Evolutionary conservation across 257 asterid genomes (phyloP), one percentile per base, ranked within the genome.

Genomic region (Petunia axillaris): DNA sequence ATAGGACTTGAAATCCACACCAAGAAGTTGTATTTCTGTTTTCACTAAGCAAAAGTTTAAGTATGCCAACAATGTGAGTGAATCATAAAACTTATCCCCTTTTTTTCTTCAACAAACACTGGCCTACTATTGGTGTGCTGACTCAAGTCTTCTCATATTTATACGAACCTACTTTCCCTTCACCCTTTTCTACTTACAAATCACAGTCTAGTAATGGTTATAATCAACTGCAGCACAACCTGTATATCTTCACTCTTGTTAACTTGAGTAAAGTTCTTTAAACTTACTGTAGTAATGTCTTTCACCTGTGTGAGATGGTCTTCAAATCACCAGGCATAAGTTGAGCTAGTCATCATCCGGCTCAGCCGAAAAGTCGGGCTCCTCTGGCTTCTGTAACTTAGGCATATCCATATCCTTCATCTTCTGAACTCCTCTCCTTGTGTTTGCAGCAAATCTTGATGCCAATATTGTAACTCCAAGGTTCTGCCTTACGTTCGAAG

Each of bases 281-380:
- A 71, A 71, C 48, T 68, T 43, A 35, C 44, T 35, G 0, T 1
- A 71, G 62, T 48, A 71, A 0, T 50, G 44, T 71, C 62, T 48
- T 70, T 71, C 77, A 71, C 60, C 77, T 25, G 60, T 25, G 59
- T 16, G 40, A 25, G 6, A 48, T 25, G 11, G 25, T 70, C 77
- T 70, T 70, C 10, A 0, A 68, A 9, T 70, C 11, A 9, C 46
- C 11, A 0, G 16, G 58, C 11, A 70, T 10, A 5, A 0, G 58
- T 67, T 63, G 53, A 83, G 79, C 89, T 87, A 91, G 37, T 91
- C 92, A 3, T 91, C 93, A 10, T 91, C 93, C n/a, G 84, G 89
- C 76, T 90, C 92, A 15, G 90, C 90, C 6, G 94, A 91, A 85
- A 91, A 93, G 78, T 93, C 95, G 0, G 98, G 96, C 82, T 93